These are phyloP conservation scores for Triticum turgidum DNA, from an alignment of 176 grass and related monocot genomes.

Conservation along the genomic window DNA sequence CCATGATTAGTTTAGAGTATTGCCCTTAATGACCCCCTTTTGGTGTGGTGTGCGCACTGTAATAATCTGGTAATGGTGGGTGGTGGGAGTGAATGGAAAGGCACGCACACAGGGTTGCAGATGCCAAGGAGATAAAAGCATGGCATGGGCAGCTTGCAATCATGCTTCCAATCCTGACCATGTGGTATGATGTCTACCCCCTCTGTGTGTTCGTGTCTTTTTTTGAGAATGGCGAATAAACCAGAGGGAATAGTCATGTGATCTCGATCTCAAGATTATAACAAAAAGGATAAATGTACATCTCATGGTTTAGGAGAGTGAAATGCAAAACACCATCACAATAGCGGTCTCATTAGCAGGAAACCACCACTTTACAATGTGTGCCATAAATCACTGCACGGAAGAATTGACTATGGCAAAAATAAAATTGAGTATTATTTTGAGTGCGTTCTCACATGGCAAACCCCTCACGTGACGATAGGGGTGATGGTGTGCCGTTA, in stretches of 20 bases:
- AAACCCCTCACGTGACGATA: no score
- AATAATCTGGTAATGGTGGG: neutral
- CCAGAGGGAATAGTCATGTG: neutral
- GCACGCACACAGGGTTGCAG: constrained; percentile 31
- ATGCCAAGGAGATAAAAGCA: constrained; percentile 45
- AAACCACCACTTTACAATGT: no score
- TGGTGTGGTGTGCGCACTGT: neutral
- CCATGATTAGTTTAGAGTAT: constrained; percentile 46
- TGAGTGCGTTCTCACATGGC: no score
- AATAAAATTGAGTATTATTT: no score
- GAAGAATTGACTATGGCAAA: no score
- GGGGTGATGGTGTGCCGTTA: no score
- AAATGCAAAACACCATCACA: no score
- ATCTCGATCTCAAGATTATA: neutral
- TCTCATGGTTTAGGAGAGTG: neutral
- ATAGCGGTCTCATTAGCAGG: no score
- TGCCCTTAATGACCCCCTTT: constrained; percentile 35
- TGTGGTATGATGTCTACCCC: constrained; percentile 7
- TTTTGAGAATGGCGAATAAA: neutral
- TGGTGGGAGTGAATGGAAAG: constrained; percentile 49
- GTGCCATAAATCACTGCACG: no score
- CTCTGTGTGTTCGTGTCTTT: neutral
- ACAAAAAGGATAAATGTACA: neutral
- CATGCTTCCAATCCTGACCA: constrained; percentile 41
- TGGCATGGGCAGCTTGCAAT: constrained; percentile 39